Evolutionary conservation across 768 basidiomycete genomes (phyloP), one percentile per base, ranked within the genome.

Genomic region (Pleurotus sapidus): DNA sequence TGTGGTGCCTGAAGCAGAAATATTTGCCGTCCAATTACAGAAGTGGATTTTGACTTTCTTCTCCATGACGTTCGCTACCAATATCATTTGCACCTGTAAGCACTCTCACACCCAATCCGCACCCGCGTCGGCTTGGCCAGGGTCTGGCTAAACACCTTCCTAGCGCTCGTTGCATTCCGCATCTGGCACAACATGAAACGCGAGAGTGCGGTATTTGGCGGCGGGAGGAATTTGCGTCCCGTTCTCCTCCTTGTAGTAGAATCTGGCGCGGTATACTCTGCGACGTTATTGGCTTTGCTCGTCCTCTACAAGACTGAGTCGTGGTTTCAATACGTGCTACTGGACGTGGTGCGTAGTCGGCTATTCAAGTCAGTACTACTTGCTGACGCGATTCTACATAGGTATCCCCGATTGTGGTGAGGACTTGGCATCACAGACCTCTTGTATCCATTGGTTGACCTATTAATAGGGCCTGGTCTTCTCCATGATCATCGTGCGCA

Each of bases 41-140:
- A 58, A 65, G 27, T 75, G 76, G 74, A 76, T 76, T 49, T 57
- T 70, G 7, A 65, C 72, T 1, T 77, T 76, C 65, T 75, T 76
- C 57, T 68, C 68, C 2, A 59, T 72, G 46, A 74, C 74, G 4
- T 68, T 75, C 17, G 60, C 67, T 3, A 75, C 72, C 4, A 76
- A 75, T 62, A 61, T 74, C 39, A 65, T 68, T 45, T 77, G 74
- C 51, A 74, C 73, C 15, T 46, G 72, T 72, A 49, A 46, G 69
- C 30, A 34, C 30, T 34, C 30, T 34, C 30, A 34, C 30, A 34
- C 30, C 30, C 30, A 34, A 34, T 34, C 30, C 3, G 30, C 30
- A 34, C 11, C 30, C 8, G 30, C 8, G 30, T 11, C 9, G 9
- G 30, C 9, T 34, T 34, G 30, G 30, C 30, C 11, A 34, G 11